Evolutionary conservation across 2,329 filamentous ascomycete genomes (phyloP), one percentile per base, ranked within the genome.

Genomic region (Penicillium brevicompactum): DNA sequence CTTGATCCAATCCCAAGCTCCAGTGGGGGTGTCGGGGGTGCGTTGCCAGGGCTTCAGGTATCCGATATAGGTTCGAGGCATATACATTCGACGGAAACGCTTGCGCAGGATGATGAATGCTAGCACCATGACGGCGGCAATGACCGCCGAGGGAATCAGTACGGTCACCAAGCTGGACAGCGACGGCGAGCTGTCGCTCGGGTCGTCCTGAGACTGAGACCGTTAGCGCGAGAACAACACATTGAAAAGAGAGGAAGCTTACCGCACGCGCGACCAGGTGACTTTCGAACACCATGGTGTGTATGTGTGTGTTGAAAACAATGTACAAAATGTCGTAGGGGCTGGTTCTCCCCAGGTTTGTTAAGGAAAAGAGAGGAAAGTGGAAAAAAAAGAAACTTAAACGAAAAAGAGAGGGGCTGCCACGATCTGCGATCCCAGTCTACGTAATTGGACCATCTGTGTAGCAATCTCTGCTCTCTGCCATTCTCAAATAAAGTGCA

Each of bases 1-100:
- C 9, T 75, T 75, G 55, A 91, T 73, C 89, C 89, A 92, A 63
- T 88, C 84, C 65, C 89, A 77, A 44, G 86, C 70, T 51, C 88
- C 87, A 24, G 70, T 78, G 3, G 87, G 84, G 0, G 88, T 78
- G 2, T 77, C 68, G 21, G 85, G 85, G 11, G 82, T 84, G 32
- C 86, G 84, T 58, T 86, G 79, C 65, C 74, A 68, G 37, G 80
- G 72, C 13, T 79, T 77, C 57, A 87, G 67, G 14, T 78, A 74
- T 2, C 80, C 79, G 38, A 84, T 71, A 61, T 82, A 84, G 21
- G 82, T 83, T 70, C 82, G 74, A 10, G 82, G 82, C 54, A 81
- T 78, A 69, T 84, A 84, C 62, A 76, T 78, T 53, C 82, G 74
- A 50, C 72, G 76, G 48, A 82, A 71, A 3, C 70, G 77, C 53